Evolutionary conservation across 106 monocot species (phyloP), one percentile per base, ranked within the genome.

Genomic region (Dactylorhiza incarnata): DNA sequence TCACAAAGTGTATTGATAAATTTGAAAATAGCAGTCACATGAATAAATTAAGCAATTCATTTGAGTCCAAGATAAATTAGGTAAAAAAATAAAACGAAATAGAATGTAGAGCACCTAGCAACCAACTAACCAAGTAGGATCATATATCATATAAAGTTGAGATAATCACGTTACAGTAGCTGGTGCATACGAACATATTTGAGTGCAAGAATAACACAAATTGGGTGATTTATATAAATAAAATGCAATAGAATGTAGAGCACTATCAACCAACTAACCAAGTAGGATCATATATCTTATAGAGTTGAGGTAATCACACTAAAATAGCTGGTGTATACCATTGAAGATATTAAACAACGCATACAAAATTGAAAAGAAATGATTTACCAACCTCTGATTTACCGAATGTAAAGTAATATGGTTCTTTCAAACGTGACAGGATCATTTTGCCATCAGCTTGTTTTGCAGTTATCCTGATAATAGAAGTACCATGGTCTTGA

Each of bases 351-450:
- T 9, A 24, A 65, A 19, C 22, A 37, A 56, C 29, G 5, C 37
- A 59, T 20, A 44, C 5, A 29, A 75, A 80, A 66, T 9, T 48
- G 56, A 58, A 59, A 75, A 37, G 23, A 82, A 72, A 23, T 45
- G 49, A 7, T 61, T 70, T 79, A 78, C 81, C 56, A 77, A 99
- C 99, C 94, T 99, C 88, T 73, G 89, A 89, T 88, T 94, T 99
- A 71, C 99, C 94, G 73, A 99, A 83, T 63, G 89, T 90, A 76
- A 99, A 99, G 75, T 74, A 83, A 82, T 88, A 81, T 56, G 91
- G 80, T 59, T 89, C 89, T 17, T 81, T 45, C 74, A 74, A 81
- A 26, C 65, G 49, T 55, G 85, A 66, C 53, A 91, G 66, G 84
- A 87, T 82, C 72, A 77, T 44, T 59, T 85, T 86, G 59, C 94